These are phyloP conservation scores for Raphanus sativus DNA, from an alignment of 345 rosid genomes.

Conservation along the genomic window DNA sequence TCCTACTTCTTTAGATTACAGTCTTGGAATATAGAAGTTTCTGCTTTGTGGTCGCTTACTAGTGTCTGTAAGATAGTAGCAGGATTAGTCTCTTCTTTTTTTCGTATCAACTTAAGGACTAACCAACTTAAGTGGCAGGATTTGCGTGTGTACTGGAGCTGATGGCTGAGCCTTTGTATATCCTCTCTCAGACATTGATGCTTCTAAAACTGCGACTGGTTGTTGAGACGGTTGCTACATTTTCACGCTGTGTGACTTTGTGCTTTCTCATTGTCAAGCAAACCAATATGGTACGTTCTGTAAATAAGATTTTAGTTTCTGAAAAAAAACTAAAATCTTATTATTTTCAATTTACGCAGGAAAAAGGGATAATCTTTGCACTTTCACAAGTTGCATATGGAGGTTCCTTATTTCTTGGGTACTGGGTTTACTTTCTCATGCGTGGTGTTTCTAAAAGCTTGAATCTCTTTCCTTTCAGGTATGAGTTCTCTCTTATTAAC, in stretches of 20 bases:
- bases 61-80: neutral
- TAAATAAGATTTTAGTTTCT: constrained; percentile 4
- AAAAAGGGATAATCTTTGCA: constrained; percentile 64
- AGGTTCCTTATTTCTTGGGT: constrained; percentile 67
- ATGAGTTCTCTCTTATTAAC: constrained; percentile 21
- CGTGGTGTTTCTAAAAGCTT: constrained; percentile 45
- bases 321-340: constrained; percentile 2
- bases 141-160: constrained; percentile 85
- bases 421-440: constrained; percentile 85
- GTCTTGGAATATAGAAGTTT: neutral
- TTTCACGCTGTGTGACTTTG: constrained; percentile 72
- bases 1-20: constrained; percentile 7
- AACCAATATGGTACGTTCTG: constrained; percentile 57
- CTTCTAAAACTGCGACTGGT: constrained; percentile 66
- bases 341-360: constrained; percentile 43
- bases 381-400: constrained; percentile 86
- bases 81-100: neutral
- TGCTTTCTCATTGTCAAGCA: constrained; percentile 63
- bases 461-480: constrained; percentile 88
- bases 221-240: constrained; percentile 81
- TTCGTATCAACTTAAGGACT: constrained; percentile 6
- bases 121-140: constrained; percentile 49
- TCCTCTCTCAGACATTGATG: constrained; percentile 82
- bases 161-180: constrained; percentile 84
- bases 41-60: neutral